phyloP scores from a whole-genome alignment of 108 stramenopile genomes.

The Mediolabrus comicus region DNA sequence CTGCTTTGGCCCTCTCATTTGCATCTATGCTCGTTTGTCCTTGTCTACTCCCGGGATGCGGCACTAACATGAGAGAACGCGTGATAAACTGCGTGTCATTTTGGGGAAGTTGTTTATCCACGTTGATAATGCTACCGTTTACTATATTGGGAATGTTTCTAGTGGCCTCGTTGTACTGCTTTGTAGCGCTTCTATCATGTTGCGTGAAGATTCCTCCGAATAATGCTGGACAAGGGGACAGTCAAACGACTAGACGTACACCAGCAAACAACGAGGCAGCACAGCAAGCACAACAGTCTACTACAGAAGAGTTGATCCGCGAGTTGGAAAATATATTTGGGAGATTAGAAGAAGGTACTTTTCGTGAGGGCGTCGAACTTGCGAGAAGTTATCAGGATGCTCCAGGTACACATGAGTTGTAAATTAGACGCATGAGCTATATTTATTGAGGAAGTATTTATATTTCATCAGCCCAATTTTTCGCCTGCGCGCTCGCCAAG shows the following conservation, averaged over 20 bases:
- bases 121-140: slow-evolving; percentile 46
- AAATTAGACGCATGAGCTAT: too few species aligned
- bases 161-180: slow-evolving; percentile 14
- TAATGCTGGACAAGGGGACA: not conserved
- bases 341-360: slow-evolving; percentile 23
- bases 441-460: slow-evolving; percentile 4
- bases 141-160: slow-evolving; percentile 23
- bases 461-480: slow-evolving; percentile 77
- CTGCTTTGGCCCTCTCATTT: slow-evolving; percentile 45
- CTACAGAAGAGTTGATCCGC: slow-evolving; percentile 6
- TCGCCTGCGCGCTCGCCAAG: slow-evolving; percentile 61
- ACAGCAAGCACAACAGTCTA: not conserved
- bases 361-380: not conserved
- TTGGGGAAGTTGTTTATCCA: slow-evolving; percentile 58
- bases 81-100: slow-evolving; percentile 53
- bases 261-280: not conserved
- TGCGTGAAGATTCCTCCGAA: slow-evolving; percentile 3
- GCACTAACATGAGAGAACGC: slow-evolving; percentile 36
- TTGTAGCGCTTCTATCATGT: slow-evolving; percentile 12
- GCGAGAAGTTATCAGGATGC: not conserved
- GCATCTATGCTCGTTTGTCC: slow-evolving; percentile 45
- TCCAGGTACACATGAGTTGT: not conserved
- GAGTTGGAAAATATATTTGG: slow-evolving; percentile 33
- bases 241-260: not conserved
- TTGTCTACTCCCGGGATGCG: slow-evolving; percentile 25